phyloP scores from a whole-genome alignment of 176 grass and related monocot genomes.

The Lolium multiflorum region DNA sequence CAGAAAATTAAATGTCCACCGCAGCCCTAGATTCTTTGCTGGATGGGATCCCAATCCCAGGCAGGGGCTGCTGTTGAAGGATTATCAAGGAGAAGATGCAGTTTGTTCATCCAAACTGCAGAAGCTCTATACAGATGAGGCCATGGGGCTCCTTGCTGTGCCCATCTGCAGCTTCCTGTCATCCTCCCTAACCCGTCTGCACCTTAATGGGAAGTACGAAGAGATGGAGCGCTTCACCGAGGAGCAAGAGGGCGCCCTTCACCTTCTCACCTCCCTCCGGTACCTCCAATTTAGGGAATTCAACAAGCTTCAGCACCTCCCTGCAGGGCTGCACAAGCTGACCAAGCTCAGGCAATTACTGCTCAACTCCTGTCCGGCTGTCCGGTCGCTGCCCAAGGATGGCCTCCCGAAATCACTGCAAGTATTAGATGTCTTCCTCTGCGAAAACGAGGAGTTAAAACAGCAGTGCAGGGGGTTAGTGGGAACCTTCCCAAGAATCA shows the following conservation, averaged over 20 bases:
- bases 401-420: background rate
- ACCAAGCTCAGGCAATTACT: background rate
- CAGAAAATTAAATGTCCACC: no score
- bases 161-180: slow-evolving; percentile 18
- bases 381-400: no score
- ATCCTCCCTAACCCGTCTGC: background rate
- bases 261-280: slow-evolving; percentile 21
- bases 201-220: accelerated
- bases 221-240: slow-evolving; percentile 3
- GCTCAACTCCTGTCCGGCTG: no score
- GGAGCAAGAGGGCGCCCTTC: background rate
- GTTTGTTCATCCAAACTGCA: no score
- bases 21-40: no score
- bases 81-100: no score
- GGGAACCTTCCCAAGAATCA: background rate
- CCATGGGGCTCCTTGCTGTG: background rate
- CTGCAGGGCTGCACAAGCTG: background rate
- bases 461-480: background rate
- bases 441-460: background rate
- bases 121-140: accelerated
- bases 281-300: accelerated
- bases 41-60: no score
- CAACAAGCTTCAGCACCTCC: background rate
- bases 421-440: accelerated
- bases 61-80: no score